phyloP scores from a whole-genome alignment of 106 monocot genomes.

The Alisma plantagoaquatica region DNA sequence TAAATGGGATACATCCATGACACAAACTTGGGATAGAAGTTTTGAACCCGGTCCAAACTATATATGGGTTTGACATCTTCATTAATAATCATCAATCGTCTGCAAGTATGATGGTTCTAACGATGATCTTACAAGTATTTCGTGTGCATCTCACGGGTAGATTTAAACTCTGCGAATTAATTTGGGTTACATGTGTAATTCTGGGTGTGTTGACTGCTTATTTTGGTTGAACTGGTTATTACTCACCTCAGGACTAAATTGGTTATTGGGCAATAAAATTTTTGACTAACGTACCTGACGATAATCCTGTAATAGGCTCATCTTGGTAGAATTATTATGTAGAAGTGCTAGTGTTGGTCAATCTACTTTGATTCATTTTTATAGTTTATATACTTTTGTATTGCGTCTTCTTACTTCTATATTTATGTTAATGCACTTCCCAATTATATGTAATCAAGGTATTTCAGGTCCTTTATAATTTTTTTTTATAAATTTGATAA shows the following conservation, averaged over 20 bases:
- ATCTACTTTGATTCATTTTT: constrained; percentile 9
- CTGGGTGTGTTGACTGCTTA: too few species aligned
- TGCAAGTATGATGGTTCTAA: constrained; percentile 14
- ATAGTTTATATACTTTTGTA: constrained; percentile 19
- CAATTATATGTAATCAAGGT: constrained; percentile 16
- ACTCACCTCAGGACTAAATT: too few species aligned
- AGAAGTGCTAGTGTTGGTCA: constrained; percentile 1
- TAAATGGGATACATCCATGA: too few species aligned
- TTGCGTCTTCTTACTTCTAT: background rate
- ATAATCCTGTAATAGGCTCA: constrained; percentile 12
- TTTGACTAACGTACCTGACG: background rate
- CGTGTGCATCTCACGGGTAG: constrained; percentile 2
- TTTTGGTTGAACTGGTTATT: too few species aligned
- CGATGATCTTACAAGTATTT: constrained; percentile 5
- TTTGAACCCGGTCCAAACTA: too few species aligned
- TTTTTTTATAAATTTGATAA: background rate
- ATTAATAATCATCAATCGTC: constrained; percentile 3
- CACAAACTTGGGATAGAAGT: too few species aligned
- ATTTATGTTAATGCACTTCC: constrained; percentile 27
- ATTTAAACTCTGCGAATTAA: constrained; percentile 2
- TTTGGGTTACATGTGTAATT: constrained; percentile 1
- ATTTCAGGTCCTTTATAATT: constrained; percentile 16
- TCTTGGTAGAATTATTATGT: constrained; percentile 5
- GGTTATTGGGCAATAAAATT: constrained; percentile 6
- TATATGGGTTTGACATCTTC: too few species aligned